Evolutionary conservation across 2,329 filamentous ascomycete species (phyloP).

Genomic region (Venturia effusa): DNA sequence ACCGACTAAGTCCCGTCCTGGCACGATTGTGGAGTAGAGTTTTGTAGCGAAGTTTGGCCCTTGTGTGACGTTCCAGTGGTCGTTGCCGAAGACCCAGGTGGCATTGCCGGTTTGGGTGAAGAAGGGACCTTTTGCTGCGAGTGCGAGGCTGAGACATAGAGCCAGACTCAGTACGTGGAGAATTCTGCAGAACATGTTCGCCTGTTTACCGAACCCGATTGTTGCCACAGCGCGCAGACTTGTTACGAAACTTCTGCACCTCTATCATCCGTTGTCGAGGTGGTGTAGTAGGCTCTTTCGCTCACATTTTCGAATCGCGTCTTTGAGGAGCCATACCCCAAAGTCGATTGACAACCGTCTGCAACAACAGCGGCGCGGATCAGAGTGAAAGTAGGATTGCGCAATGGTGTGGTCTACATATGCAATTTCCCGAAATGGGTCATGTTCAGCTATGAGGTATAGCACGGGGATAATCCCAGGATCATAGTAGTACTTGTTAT

Average conservation of each 20-base stretch:
- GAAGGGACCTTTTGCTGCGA: conserved; percentile 16
- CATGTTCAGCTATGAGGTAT: too few species aligned
- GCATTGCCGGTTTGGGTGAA: conserved; percentile 23
- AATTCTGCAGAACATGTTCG: not conserved
- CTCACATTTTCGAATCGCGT: not conserved
- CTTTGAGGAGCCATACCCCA: not conserved
- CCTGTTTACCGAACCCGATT: not conserved
- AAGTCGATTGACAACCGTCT: too few species aligned
- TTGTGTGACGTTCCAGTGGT: conserved; percentile 33
- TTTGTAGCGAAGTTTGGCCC: conserved; percentile 28
- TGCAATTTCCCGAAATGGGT: too few species aligned
- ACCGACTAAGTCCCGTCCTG: conserved; percentile 30
- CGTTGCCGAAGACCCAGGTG: conserved; percentile 30
- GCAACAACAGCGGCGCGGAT: too few species aligned
- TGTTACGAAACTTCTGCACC: not conserved
- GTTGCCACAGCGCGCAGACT: not conserved
- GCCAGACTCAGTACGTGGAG: not conserved
- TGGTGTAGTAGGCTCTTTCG: not conserved
- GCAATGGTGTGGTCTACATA: too few species aligned
- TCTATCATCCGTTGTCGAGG: not conserved
- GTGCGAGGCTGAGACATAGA: not conserved
- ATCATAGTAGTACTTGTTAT: too few species aligned
- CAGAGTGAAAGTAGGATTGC: too few species aligned
- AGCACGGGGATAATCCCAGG: too few species aligned
- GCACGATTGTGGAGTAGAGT: conserved; percentile 24